Evolutionary conservation across 2,329 filamentous ascomycete genomes (phyloP).

Genomic region (Leptosphaerulina australis): DNA sequence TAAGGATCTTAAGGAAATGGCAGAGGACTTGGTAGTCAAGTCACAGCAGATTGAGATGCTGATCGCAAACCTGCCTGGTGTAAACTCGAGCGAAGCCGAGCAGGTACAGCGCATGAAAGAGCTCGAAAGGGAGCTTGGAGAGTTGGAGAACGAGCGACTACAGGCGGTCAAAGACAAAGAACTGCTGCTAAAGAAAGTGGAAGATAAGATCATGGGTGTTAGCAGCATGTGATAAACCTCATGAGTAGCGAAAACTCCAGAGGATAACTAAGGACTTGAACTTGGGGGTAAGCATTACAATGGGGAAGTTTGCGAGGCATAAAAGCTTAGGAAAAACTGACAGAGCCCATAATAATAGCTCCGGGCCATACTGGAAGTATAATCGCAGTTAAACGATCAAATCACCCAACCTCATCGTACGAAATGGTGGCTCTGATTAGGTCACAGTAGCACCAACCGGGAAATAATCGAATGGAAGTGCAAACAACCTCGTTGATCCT

Average conservation of each 20-base stretch:
- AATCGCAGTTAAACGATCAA: too few relatives aligned
- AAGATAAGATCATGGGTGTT: constrained; percentile 53
- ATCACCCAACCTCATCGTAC: too few relatives aligned
- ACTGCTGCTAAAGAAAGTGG: constrained; percentile 51
- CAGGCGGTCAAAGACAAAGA: constrained; percentile 53
- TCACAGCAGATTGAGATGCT: constrained; percentile 83
- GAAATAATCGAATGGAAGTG: too few relatives aligned
- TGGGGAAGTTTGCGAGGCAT: not conserved
- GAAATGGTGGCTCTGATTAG: too few relatives aligned
- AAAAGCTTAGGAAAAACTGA: too few relatives aligned
- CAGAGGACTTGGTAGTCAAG: constrained; percentile 76
- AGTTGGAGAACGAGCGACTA: constrained; percentile 50
- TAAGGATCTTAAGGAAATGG: constrained; percentile 72
- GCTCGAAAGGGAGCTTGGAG: constrained; percentile 52
- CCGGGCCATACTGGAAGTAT: too few relatives aligned
- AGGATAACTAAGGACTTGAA: not conserved
- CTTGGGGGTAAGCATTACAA: not conserved
- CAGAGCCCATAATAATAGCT: too few relatives aligned
- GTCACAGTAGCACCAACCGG: too few relatives aligned
- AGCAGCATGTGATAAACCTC: constrained; percentile 24
- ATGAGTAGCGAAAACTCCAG: too few relatives aligned
- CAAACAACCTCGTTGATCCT: too few relatives aligned
- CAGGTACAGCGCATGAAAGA: constrained; percentile 67
- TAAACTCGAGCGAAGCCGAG: constrained; percentile 78
- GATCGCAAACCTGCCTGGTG: constrained; percentile 74